Evolutionary conservation across 768 basidiomycete genomes (phyloP), one percentile per base, ranked within the genome.

Genomic region (Trametes punicea): DNA sequence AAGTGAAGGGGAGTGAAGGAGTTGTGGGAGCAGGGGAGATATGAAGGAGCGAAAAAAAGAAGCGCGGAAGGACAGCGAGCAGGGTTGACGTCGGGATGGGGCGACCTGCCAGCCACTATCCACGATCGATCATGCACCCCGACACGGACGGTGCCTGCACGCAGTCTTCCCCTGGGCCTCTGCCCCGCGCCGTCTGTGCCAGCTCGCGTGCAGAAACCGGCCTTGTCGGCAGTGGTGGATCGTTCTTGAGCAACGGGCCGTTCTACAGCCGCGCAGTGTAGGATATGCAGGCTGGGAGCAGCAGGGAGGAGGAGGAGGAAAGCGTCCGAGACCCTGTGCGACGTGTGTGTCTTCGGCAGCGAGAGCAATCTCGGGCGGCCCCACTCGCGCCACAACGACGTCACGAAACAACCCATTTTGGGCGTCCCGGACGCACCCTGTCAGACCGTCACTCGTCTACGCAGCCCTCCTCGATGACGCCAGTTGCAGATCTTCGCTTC

Each of bases 51-150:
- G 34, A 36, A 3, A 16, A 53, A 27, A 23, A 30, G 40, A 36
- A 27, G 27, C 30, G 42, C 30, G 44, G 6, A n/a, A 42, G 23
- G 39, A 44, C 23, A 44, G 13, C 2, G 42, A 23, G 33, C 47
- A 50, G 54, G 21, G 50, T 58, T 58, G 57, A 58, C 57, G 57
- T 58, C 57, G 56, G 45, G 38, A 50, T 45, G 49, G 56, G 31
- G 56, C 56, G 15, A 50, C 15, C 56, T 51, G 56, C 30, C 51
- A 57, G 56, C 56, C 56, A 45, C 44, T 16, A 39, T 48, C 57
- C 57, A 58, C 57, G 57, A 53, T 57, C 56, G 56, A 58, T 53
- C 57, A 47, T 26, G 21, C 40, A 46, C 26, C 27, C 56, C 50
- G 56, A 45, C 42, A 31, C 36, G 41, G 40, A 39, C 47, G 36